Conservation (phyloP, 192 early-diverging fungal species). For the Pecoramyces ruminantium region DNA sequence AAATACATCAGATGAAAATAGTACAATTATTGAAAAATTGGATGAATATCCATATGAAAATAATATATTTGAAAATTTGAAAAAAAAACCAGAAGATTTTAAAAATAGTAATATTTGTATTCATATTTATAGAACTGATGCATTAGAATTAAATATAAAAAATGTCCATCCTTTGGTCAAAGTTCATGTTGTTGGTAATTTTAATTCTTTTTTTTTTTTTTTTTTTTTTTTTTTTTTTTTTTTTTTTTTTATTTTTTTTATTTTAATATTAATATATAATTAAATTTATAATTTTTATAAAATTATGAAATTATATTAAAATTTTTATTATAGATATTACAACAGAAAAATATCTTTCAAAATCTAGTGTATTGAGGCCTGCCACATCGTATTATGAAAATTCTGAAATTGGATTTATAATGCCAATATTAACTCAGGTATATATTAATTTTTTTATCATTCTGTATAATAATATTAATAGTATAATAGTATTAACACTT, state of each 20-base stretch:
- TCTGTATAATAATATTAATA: no score
- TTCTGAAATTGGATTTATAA: not conserved
- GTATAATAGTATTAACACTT: no score
- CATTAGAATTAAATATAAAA: not conserved
- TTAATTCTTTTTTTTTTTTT: no score
- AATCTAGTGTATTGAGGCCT: not conserved
- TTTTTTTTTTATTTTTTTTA: no score
- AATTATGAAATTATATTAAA: no score
- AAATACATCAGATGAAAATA: not conserved
- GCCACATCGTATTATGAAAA: not conserved
- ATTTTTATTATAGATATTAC: not conserved
- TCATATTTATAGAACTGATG: not conserved
- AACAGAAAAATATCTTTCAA: not conserved
- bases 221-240: no score
- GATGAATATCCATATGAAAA: not conserved
- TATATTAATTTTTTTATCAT: not conserved
- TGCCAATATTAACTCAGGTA: not conserved
- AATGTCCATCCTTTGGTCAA: not conserved
- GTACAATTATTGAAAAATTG: not conserved
- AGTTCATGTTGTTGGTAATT: not conserved
- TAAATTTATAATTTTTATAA: no score
- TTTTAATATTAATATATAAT: no score
- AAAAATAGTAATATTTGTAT: not conserved
- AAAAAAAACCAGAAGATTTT: not conserved
- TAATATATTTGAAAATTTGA: not conserved